Percentiles rank a stretch among this genome's conserved stretches.
Conservation (phyloP, 78 protist genomes). For the Ministeria vibrans region DNA sequence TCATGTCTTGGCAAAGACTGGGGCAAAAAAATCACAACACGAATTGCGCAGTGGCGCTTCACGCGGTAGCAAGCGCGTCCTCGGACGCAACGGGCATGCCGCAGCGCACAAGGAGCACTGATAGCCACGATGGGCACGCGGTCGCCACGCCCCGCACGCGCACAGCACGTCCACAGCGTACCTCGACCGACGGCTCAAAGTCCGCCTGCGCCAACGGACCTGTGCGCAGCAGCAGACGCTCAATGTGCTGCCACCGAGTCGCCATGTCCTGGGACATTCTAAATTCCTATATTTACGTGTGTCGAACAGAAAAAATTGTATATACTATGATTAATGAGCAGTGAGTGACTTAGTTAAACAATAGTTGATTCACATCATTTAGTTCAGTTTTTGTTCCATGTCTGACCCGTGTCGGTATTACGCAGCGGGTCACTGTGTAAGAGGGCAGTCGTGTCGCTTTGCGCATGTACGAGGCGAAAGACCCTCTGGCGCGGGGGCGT, state of each 20-base stretch:
- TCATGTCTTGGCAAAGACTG: neutral
- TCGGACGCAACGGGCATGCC: neutral
- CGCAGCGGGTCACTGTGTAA: too few species aligned
- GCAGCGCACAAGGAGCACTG: neutral
- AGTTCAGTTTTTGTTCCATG: too few species aligned
- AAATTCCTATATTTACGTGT: too few species aligned
- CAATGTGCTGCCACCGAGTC: conserved; percentile 8
- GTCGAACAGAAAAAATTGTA: too few species aligned
- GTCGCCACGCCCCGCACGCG: neutral
- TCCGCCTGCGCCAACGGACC: conserved; percentile 21
- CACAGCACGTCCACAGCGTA: neutral
- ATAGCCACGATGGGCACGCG: neutral
- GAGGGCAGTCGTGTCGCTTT: too few species aligned
- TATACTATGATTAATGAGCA: too few species aligned
- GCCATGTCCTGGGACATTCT: too few species aligned
- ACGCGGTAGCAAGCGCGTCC: neutral
- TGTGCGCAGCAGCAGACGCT: neutral
- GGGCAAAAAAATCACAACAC: neutral
- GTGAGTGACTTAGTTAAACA: too few species aligned
- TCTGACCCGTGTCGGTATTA: too few species aligned
- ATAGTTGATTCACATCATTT: too few species aligned
- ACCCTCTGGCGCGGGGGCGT: too few species aligned
- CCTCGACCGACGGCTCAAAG: conserved; percentile 20
- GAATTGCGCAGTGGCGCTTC: neutral
- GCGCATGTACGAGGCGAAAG: too few species aligned